phyloP scores from a whole-genome alignment of 2,329 filamentous ascomycete species.

The Raffaelea ambrosiae region DNA sequence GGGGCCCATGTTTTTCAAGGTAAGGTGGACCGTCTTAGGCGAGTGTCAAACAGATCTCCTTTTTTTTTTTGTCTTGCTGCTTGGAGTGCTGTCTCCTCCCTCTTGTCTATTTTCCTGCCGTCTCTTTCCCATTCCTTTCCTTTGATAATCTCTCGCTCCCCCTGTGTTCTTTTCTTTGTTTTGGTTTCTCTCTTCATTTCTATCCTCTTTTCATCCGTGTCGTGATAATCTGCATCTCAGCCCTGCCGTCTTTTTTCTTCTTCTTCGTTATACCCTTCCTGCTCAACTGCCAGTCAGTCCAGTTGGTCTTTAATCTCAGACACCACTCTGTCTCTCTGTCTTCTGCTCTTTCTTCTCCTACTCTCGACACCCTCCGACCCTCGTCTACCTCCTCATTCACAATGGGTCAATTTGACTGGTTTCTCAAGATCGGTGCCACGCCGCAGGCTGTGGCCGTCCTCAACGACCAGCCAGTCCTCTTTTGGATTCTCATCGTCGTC shows the following conservation, averaged over 20 bases:
- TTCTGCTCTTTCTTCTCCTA: no score
- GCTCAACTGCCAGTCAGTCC: background rate
- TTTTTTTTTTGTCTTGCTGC: background rate
- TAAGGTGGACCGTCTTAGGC: background rate
- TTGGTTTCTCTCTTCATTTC: background rate
- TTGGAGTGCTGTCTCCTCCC: background rate
- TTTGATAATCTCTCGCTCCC: background rate
- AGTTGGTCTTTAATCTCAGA: no score
- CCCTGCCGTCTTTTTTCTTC: background rate
- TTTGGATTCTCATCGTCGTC: conserved; percentile 48
- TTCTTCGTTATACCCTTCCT: background rate
- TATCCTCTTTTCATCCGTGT: background rate
- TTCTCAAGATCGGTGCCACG: conserved; percentile 48
- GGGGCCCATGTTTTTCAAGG: background rate
- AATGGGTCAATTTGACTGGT: conserved; percentile 47
- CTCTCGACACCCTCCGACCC: conserved; percentile 3
- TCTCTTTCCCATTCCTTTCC: background rate
- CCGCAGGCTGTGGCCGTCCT: conserved; percentile 48
- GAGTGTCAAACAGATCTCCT: background rate
- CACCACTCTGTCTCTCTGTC: background rate
- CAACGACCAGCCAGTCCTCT: conserved; percentile 53
- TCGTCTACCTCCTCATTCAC: conserved; percentile 1
- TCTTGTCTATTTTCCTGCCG: background rate
- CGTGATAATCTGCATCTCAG: background rate
- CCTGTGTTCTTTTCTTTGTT: background rate